Percentiles rank a stretch among this genome's conserved stretches.
Evolutionary conservation across 2,329 filamentous ascomycete species (phyloP).

Genomic region (Davidsoniella virescens): DNA sequence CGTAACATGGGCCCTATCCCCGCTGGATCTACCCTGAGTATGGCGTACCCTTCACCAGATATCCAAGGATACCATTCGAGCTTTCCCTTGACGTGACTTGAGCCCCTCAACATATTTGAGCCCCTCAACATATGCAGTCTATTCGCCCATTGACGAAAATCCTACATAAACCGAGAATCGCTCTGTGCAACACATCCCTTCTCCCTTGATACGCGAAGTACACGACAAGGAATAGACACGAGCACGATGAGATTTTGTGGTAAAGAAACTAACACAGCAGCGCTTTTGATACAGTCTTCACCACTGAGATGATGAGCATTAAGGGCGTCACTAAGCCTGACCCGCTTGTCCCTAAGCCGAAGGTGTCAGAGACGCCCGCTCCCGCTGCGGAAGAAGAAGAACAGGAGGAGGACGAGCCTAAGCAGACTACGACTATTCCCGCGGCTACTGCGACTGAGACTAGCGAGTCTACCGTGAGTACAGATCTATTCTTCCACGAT

Average conservation of each 20-base stretch:
- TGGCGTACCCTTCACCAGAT: constrained; percentile 16
- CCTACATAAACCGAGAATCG: background rate
- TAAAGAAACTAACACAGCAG: constrained; percentile 11
- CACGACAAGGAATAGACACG: no score
- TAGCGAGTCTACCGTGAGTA: constrained; percentile 10
- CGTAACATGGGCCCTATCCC: constrained; percentile 69
- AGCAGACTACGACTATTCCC: constrained; percentile 12
- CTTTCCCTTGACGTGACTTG: background rate
- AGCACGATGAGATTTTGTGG: background rate
- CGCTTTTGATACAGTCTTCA: constrained; percentile 46
- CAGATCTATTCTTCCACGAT: constrained; percentile 7
- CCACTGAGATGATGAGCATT: constrained; percentile 79
- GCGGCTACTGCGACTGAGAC: background rate
- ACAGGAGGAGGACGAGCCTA: constrained; percentile 4
- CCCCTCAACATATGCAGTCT: constrained; percentile 10
- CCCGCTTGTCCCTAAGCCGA: constrained; percentile 24
- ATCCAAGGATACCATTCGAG: background rate
- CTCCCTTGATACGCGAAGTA: no score
- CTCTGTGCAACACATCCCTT: background rate
- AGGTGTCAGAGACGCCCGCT: constrained; percentile 20
- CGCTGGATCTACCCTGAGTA: constrained; percentile 59
- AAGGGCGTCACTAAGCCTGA: constrained; percentile 47
- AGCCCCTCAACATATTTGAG: constrained; percentile 7
- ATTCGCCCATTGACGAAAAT: background rate
- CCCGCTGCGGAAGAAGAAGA: constrained; percentile 15